Percentiles rank a stretch among this genome's conserved stretches.
phyloP scores from a whole-genome alignment of 164 flowering plant genomes.

The Buxus sempervirens region DNA sequence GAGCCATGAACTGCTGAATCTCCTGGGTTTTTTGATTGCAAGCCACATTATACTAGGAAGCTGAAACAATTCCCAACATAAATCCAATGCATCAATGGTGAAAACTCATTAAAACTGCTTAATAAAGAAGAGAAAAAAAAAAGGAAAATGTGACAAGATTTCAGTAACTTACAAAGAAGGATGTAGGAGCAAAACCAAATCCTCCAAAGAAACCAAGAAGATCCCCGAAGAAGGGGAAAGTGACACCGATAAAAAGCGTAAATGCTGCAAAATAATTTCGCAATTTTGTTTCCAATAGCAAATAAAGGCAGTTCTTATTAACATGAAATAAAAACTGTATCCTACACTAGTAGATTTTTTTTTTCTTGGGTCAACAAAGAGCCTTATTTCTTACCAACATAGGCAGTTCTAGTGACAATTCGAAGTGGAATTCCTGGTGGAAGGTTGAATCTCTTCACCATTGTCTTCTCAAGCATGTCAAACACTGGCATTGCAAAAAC shows the following conservation, averaged over 20 bases:
- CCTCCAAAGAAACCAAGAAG: slow-evolving; percentile 97
- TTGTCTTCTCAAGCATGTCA: slow-evolving; percentile 53
- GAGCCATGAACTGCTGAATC: slow-evolving; percentile 66
- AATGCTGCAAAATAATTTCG: slow-evolving; percentile 37
- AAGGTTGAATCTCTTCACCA: slow-evolving; percentile 44
- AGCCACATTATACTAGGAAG: slow-evolving; percentile 84
- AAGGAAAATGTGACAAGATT: not conserved
- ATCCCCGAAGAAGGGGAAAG: slow-evolving; percentile 94
- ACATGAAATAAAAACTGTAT: too few relatives aligned
- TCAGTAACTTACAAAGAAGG: slow-evolving; percentile 65
- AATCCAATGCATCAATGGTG: not conserved
- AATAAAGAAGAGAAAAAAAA: not conserved
- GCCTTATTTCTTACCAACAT: slow-evolving; percentile 76
- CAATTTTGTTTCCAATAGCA: not conserved
- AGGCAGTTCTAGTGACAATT: slow-evolving; percentile 59
- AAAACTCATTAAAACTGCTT: not conserved
- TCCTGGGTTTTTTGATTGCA: slow-evolving; percentile 61
- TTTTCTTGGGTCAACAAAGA: too few relatives aligned
- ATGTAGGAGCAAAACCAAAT: slow-evolving; percentile 87
- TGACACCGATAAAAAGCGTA: slow-evolving; percentile 71
- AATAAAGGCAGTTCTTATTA: too few relatives aligned
- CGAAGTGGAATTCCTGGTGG: slow-evolving; percentile 59
- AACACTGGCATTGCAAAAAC: slow-evolving; percentile 95
- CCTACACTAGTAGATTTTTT: too few relatives aligned
- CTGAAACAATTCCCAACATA: slow-evolving; percentile 32